Conservation (phyloP, 495 filamentous ascomycete genomes). For the Aspergillus carlsbadensis region DNA sequence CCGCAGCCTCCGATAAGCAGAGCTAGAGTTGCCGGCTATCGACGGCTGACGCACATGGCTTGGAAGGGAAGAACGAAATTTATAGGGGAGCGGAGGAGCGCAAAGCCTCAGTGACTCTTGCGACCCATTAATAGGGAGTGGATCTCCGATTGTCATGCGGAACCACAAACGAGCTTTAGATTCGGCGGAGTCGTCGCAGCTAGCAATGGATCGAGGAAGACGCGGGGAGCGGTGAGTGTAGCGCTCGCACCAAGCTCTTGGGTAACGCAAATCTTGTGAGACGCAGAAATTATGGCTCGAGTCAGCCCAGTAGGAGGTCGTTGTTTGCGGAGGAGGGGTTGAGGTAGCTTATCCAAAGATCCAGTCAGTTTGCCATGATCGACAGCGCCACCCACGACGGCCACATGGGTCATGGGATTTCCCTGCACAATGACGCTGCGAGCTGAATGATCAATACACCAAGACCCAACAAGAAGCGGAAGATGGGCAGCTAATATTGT, state of each 20-base stretch:
- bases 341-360: constrained; percentile 1
- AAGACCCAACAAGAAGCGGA: neutral
- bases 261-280: neutral
- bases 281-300: neutral
- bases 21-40: neutral
- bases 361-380: constrained; percentile 9
- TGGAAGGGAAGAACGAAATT: neutral
- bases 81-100: neutral
- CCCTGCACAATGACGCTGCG: constrained; percentile 14
- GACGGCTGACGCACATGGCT: constrained; percentile 7
- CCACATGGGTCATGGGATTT: constrained; percentile 8
- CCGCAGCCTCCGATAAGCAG: neutral
- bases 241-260: too few species aligned
- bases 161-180: neutral
- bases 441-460: neutral
- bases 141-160: neutral
- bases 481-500: neutral
- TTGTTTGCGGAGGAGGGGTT: neutral
- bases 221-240: too few species aligned
- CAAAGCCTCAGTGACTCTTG: neutral
- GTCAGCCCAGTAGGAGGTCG: neutral
- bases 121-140: too few species aligned
- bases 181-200: too few species aligned
- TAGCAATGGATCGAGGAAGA: too few species aligned
- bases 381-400: constrained; percentile 5